phyloP scores from a whole-genome alignment of 1,284 basidiomycete species.

The Ganoderma multipileum region DNA sequence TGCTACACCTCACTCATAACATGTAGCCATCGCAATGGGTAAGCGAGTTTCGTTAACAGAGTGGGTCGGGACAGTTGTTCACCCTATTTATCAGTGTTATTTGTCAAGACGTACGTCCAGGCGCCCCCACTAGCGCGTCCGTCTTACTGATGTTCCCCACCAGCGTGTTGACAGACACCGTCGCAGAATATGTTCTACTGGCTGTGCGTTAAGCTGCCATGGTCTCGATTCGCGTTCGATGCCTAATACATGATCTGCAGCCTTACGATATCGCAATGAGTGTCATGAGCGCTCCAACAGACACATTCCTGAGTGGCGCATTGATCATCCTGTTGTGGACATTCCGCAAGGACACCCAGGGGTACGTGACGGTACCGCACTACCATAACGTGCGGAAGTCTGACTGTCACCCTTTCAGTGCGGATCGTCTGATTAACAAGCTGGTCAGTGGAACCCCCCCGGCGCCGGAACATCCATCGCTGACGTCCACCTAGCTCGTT shows the following conservation, averaged over 20 bases:
- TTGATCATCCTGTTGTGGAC: slow-evolving; percentile 20
- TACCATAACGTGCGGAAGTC: background rate
- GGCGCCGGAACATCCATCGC: background rate
- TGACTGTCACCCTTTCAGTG: background rate
- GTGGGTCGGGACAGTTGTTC: background rate
- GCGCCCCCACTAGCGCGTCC: background rate
- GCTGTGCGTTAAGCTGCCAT: background rate
- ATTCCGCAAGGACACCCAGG: slow-evolving; percentile 24
- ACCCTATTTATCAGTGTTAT: slow-evolving; percentile 3
- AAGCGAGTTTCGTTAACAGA: background rate
- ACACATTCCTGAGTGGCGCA: slow-evolving; percentile 23
- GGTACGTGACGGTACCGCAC: slow-evolving; percentile 10
- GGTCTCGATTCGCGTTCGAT: background rate
- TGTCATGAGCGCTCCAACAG: slow-evolving; percentile 18
- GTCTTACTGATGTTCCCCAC: background rate
- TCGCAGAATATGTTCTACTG: slow-evolving; percentile 4
- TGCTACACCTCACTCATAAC: background rate
- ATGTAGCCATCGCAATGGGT: slow-evolving; percentile 6
- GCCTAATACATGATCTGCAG: background rate
- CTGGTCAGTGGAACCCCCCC: slow-evolving; percentile 6
- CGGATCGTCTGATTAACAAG: slow-evolving; percentile 26
- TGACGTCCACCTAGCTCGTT: background rate
- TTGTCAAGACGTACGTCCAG: slow-evolving; percentile 12
- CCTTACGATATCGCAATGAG: slow-evolving; percentile 23
- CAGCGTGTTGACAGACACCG: slow-evolving; percentile 3